A percentile compares a stretch with the other conserved stretches of the same genome.
phyloP scores from a whole-genome alignment of 345 rosid species.

The Populus simonii region DNA sequence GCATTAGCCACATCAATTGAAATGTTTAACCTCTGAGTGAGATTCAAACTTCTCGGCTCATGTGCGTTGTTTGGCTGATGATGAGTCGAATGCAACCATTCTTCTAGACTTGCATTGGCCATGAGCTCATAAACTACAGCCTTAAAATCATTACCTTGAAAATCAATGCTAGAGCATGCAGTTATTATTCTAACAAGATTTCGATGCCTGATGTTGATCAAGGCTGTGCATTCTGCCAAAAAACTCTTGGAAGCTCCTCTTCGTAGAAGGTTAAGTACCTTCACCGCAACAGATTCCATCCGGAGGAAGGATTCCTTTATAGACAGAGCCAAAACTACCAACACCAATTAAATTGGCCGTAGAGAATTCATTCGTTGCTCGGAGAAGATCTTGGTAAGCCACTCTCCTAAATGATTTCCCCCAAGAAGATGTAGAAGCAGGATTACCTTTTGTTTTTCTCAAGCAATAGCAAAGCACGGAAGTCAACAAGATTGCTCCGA shows the following conservation, averaged over 20 bases:
- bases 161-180: neutral
- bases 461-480: too few relatives aligned
- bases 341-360: neutral
- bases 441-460: too few relatives aligned
- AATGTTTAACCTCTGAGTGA: too few relatives aligned
- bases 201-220: neutral
- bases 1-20: too few relatives aligned
- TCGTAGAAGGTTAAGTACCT: neutral
- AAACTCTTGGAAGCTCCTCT: neutral
- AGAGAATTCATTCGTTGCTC: neutral
- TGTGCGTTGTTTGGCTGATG: neutral
- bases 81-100: neutral
- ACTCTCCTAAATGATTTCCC: neutral
- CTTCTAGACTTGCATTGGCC: neutral
- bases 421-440: too few relatives aligned
- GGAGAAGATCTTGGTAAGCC: neutral
- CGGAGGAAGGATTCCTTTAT: neutral
- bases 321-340: neutral
- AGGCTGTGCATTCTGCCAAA: neutral
- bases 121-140: neutral
- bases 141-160: neutral
- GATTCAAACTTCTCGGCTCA: neutral
- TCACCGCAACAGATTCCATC: neutral
- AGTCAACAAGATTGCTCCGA: too few relatives aligned
- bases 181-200: neutral